Evolutionary conservation across 139 green algal species (phyloP).

Genomic region (Picochlorum costavermella): DNA sequence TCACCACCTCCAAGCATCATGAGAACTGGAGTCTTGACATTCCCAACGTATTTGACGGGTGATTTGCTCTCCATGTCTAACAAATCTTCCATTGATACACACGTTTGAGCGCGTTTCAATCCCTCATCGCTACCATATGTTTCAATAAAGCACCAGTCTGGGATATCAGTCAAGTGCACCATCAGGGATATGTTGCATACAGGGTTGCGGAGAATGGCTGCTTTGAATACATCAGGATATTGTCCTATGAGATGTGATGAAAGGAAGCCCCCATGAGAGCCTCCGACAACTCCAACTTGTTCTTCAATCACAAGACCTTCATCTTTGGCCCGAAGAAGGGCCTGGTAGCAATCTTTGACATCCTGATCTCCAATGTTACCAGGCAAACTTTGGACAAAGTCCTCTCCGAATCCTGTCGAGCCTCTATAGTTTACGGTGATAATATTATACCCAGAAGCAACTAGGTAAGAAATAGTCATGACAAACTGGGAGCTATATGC

Average conservation of each 20-base stretch:
- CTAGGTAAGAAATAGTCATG: constrained; percentile 57
- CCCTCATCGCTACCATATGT: constrained; percentile 52
- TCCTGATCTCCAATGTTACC: constrained; percentile 64
- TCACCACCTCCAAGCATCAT: constrained; percentile 83
- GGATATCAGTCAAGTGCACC: constrained; percentile 75
- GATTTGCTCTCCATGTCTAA: constrained; percentile 49
- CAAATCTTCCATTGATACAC: constrained; percentile 55
- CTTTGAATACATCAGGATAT: constrained; percentile 55
- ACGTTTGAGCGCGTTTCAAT: constrained; percentile 34
- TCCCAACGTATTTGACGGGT: constrained; percentile 54
- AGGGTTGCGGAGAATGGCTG: constrained; percentile 80
- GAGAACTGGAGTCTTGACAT: constrained; percentile 63
- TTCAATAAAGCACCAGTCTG: constrained; percentile 90
- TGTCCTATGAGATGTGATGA: constrained; percentile 80
- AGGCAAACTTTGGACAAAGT: constrained; percentile 66
- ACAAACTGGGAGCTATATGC: constrained; percentile 55
- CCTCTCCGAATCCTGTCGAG: constrained; percentile 72
- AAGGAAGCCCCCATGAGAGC: constrained; percentile 88
- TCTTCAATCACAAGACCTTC: constrained; percentile 45
- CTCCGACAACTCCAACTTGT: constrained; percentile 67
- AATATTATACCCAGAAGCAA: constrained; percentile 11
- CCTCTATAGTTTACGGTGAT: constrained; percentile 70
- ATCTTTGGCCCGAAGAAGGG: constrained; percentile 46
- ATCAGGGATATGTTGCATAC: constrained; percentile 82
- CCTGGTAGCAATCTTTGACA: constrained; percentile 78